Evolutionary conservation across 768 basidiomycete genomes (phyloP), one percentile per base, ranked within the genome.

Genomic region (Artomyces pyxidatus): DNA sequence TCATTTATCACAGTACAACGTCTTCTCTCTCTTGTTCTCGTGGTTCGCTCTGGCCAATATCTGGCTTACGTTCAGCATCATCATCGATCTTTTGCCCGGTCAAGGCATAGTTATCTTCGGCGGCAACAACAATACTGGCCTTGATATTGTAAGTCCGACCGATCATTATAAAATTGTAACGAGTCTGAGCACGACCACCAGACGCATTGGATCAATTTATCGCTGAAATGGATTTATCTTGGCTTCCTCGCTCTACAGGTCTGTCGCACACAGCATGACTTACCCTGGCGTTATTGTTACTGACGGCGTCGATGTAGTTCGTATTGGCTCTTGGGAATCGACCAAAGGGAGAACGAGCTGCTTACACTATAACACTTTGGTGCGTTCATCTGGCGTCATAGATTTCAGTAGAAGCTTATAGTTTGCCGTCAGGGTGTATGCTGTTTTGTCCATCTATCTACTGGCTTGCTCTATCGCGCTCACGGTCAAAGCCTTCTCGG

Each of bases 1-100:
- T n/a, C n/a, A 27, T 55, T 26, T 12, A 12, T 47, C 9, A 39
- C 22, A 91, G 87, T 94, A 92, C 65, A 93, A 92, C 66, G 59
- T 92, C 44, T 80, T 88, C 63, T 84, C 78, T 26, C 72, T 97
- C 50, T 58, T 93, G 57, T 94, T 97, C 71, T 83, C 87, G 8
- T 97, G 91, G 90, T 95, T 96, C 68, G 83, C 90, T 3, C 66
- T 93, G 50, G 90, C 91, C 55, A 94, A 94, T 62, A 71, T 94
- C 38, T 96, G 90, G 89, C 71, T 96, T 50, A 94, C 88, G n/a
- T 95, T 95, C 75, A 83, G 83, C 52, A 94, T 95, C 67, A 90
- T 95, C 65, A 89, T 95, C 74, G 82, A 92, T 59, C 76, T 96
- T 37, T 73, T 93, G 12, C 86, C 87, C 3, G 49, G 49, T 45